phyloP scores from a whole-genome alignment of 495 filamentous ascomycete species.

The Aspergillus campestris region DNA sequence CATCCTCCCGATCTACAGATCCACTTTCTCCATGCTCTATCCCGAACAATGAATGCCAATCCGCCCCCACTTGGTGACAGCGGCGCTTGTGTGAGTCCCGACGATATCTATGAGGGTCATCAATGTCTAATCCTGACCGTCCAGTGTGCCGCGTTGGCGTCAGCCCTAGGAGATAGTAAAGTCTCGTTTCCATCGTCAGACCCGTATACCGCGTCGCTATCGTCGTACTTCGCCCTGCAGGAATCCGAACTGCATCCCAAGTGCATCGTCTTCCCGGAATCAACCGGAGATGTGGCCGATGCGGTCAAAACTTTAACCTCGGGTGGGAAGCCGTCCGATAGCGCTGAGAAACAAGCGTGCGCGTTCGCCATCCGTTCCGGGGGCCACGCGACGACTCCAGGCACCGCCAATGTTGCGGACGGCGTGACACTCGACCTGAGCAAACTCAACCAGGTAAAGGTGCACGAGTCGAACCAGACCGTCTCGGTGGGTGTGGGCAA shows the following conservation, averaged over 20 bases:
- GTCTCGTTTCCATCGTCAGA: conserved; percentile 11
- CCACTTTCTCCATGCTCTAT: too few species aligned
- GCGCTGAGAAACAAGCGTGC: conserved; percentile 4
- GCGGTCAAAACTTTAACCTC: neutral
- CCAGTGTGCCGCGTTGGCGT: conserved; percentile 1
- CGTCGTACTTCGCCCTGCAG: conserved; percentile 21
- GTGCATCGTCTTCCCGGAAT: conserved; percentile 17
- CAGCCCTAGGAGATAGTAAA: conserved; percentile 3
- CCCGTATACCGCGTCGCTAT: conserved; percentile 11
- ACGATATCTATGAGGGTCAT: too few species aligned
- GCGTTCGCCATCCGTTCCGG: conserved; percentile 23
- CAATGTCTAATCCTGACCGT: neutral
- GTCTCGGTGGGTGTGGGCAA: conserved; percentile 41
- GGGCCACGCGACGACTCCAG: conserved; percentile 40
- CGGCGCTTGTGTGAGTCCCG: too few species aligned
- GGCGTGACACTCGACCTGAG: conserved; percentile 47
- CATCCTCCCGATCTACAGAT: too few species aligned
- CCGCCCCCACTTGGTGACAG: too few species aligned
- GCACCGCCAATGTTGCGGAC: conserved; percentile 44
- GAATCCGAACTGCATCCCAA: conserved; percentile 13
- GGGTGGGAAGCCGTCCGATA: neutral
- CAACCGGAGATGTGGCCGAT: conserved; percentile 13
- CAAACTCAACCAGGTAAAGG: conserved; percentile 31
- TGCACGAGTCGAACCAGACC: conserved; percentile 25
- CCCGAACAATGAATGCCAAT: too few species aligned